A percentile compares a stretch with the other conserved stretches of the same genome.
phyloP scores from a whole-genome alignment of 352 stramenopile genomes.

The Globisporangium radiosum region DNA sequence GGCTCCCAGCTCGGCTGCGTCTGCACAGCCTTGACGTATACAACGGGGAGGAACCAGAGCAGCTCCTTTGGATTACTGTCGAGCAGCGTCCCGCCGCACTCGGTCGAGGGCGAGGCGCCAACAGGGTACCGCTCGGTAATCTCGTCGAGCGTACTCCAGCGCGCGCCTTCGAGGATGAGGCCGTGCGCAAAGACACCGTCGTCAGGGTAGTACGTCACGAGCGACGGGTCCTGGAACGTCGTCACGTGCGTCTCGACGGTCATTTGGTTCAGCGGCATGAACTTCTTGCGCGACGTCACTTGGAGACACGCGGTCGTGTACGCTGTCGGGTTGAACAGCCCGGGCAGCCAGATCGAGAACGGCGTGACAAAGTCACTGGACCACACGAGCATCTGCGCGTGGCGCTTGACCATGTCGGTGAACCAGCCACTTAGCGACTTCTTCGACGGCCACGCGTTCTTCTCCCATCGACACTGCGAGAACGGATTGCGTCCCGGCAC shows the following conservation, averaged over 20 bases:
- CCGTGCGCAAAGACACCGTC: slow-evolving; percentile 94
- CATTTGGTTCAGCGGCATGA: slow-evolving; percentile 94
- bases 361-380: slow-evolving; percentile 88
- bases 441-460: slow-evolving; percentile 93
- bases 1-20: slow-evolving; percentile 92
- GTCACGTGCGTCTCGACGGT: slow-evolving; percentile 95
- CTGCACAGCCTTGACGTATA: slow-evolving; percentile 95
- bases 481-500: slow-evolving; percentile 94
- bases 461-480: slow-evolving; percentile 94
- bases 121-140: slow-evolving; percentile 85
- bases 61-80: slow-evolving; percentile 96
- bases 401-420: slow-evolving; percentile 89
- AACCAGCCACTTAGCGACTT: slow-evolving; percentile 92
- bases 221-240: slow-evolving; percentile 86
- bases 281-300: slow-evolving; percentile 89
- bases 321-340: slow-evolving; percentile 94
- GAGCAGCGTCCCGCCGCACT: slow-evolving; percentile 85
- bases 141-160: slow-evolving; percentile 88
- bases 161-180: slow-evolving; percentile 94
- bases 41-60: slow-evolving; percentile 87
- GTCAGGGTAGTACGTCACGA: slow-evolving; percentile 75
- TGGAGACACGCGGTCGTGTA: slow-evolving; percentile 96
- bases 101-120: slow-evolving; percentile 73
- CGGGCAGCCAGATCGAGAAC: slow-evolving; percentile 93
- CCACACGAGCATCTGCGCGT: slow-evolving; percentile 88